Evolutionary conservation across 1,284 basidiomycete species (phyloP).

Genomic region (Tilletia caries): DNA sequence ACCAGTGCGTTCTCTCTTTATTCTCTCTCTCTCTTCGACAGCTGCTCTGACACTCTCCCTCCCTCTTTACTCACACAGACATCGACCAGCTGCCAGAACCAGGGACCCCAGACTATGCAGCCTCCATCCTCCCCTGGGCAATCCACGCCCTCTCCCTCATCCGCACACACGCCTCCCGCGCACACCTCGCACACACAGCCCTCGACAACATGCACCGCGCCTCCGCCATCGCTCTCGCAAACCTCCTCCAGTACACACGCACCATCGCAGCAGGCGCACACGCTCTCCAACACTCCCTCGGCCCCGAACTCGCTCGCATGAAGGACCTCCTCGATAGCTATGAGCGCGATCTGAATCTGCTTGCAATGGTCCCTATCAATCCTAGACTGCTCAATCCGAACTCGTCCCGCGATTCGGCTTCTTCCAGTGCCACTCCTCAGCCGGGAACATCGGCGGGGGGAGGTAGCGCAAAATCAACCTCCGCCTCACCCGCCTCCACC

Average conservation of each 20-base stretch:
- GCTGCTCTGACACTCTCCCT: not conserved
- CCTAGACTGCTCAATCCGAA: conserved; percentile 27
- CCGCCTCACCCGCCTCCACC: conserved; percentile 3
- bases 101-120: conserved; percentile 37
- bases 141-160: conserved; percentile 19
- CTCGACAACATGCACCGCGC: conserved; percentile 31
- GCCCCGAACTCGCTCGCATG: conserved; percentile 42
- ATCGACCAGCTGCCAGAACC: conserved; percentile 30
- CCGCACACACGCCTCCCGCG: conserved; percentile 16
- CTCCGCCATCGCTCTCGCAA: conserved; percentile 40
- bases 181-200: conserved; percentile 18
- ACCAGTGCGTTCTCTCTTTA: not conserved
- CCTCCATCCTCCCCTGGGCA: conserved; percentile 37
- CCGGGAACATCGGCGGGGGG: too few relatives aligned
- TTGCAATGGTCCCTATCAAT: conserved; percentile 42
- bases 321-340: conserved; percentile 40
- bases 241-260: conserved; percentile 42
- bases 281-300: conserved; percentile 30
- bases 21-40: not conserved
- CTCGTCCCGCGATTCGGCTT: not conserved
- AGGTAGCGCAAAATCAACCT: not conserved
- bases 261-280: conserved; percentile 35
- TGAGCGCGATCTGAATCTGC: conserved; percentile 38
- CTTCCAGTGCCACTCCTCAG: too few relatives aligned
- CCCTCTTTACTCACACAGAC: conserved; percentile 15